Base-by-base conservation (phyloP, 1,284 basidiomycete species). In the Heliocybe sulcata region DNA sequence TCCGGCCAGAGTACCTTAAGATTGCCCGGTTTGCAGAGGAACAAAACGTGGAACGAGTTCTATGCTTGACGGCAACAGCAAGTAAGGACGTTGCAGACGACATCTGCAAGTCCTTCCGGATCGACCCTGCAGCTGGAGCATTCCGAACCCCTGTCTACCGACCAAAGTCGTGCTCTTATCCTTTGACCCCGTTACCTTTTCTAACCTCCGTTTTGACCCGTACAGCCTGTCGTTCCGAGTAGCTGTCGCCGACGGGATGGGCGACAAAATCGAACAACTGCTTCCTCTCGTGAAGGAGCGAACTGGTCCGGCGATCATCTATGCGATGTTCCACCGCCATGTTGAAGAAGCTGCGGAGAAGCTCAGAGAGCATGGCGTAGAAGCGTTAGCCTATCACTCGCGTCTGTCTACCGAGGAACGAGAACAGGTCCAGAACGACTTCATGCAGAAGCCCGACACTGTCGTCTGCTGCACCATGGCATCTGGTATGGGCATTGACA, bases 401-500 rank as follows among this genome's bases (percentile, higher is more conserved):
- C 83, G 82, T 12, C 74, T 90, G 69, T 67, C 72, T 16, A 70
- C 77, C 33, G 74, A 77, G 10, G 79, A 87, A 59, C 76, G 83
- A 8, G 69, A 76, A 45, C 71, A 69, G 48, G 76, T 83, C 3
- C 85, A 90, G 66, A 67, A 74, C 38, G 72, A 73, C 4, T 90
- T 88, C 80, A 86, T 89, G 72, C 68, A 73, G 1, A 81, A 81
- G 54, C 72, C 78, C 20, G 77, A 82, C 59, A 74, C 80, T 53
- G 78, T 90, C 54, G 86, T 90, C 42, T 83, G 84, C 31, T 85
- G 85, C 0, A 90, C 87, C 0, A 74, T 80, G 52, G 81, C 81
- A 0, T 89, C 89, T 60, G 87, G 87, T 3, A 89, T 90, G 86
- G 70, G 70, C 25, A 88, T 88, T 64, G 85, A 88, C 71, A 87